phyloP scores from a whole-genome alignment of 1,284 basidiomycete species.

The Singerocomus inundabilis region DNA sequence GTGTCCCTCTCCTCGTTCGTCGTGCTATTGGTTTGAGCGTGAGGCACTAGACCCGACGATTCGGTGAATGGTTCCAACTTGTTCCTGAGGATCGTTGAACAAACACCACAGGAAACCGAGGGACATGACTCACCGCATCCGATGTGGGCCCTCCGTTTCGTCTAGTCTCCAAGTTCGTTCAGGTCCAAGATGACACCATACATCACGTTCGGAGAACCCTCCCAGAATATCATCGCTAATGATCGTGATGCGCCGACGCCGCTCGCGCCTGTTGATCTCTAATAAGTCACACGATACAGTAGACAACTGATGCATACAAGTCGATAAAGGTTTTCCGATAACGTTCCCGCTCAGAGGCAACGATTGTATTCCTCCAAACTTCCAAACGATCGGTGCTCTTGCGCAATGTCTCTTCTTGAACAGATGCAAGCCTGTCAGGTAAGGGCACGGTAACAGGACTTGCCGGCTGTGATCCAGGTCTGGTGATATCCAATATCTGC shows the following conservation, averaged over 20 bases:
- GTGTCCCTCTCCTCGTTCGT: constrained; percentile 11
- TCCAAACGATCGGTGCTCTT: constrained; percentile 60
- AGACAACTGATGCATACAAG: constrained; percentile 40
- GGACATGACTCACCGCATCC: constrained; percentile 57
- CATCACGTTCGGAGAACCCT: constrained; percentile 68
- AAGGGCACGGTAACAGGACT: background rate
- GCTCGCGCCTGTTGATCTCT: constrained; percentile 56
- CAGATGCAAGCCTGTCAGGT: constrained; percentile 20
- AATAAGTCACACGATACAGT: constrained; percentile 4
- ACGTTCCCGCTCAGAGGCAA: constrained; percentile 64
- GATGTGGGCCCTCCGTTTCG: constrained; percentile 85
- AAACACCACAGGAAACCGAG: background rate
- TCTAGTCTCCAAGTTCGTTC: constrained; percentile 71
- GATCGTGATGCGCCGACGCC: constrained; percentile 61
- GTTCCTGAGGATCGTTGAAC: constrained; percentile 46
- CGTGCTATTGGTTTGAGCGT: background rate
- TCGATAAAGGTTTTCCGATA: constrained; percentile 70
- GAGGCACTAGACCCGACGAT: background rate
- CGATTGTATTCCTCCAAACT: constrained; percentile 70
- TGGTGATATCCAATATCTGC: constrained; percentile 27
- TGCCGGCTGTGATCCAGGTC: constrained; percentile 6
- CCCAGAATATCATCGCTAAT: constrained; percentile 58
- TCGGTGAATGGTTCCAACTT: constrained; percentile 67
- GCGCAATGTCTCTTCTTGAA: constrained; percentile 52
- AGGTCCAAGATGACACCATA: constrained; percentile 66